Percentiles rank a stretch among this genome's conserved stretches.
These are phyloP conservation scores for Lentinula raphanica DNA, from an alignment of 768 basidiomycete genomes.

Conservation along the genomic window DNA sequence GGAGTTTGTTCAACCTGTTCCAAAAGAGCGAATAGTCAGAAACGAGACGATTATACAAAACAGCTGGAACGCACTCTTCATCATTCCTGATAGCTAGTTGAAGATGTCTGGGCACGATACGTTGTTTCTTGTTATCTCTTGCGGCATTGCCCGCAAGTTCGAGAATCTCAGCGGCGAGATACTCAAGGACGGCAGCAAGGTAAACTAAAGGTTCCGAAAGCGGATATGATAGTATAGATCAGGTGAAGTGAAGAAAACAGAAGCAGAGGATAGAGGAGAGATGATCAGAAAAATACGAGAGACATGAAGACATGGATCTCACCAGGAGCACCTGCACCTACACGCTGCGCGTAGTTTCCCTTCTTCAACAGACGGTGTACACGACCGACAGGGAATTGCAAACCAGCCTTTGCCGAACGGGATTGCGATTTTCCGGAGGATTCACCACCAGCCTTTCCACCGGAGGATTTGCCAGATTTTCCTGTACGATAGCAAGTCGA, in stretches of 20 bases:
- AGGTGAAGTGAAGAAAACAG: not conserved
- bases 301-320: not conserved
- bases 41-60: not conserved
- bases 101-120: conserved; percentile 74
- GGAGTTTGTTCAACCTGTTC: conserved; percentile 52
- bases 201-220: not conserved
- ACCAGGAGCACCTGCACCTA: conserved; percentile 15
- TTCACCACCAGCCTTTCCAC: conserved; percentile 13
- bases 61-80: conserved; percentile 41
- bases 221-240: not conserved
- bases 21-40: not conserved
- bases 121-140: conserved; percentile 68
- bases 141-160: conserved; percentile 56
- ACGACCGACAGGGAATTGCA: conserved; percentile 70
- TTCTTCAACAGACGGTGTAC: conserved; percentile 64
- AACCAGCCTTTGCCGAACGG: conserved; percentile 48
- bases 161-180: conserved; percentile 24
- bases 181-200: conserved; percentile 6
- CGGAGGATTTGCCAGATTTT: conserved; percentile 7
- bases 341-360: conserved; percentile 47
- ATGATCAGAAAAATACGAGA: not conserved
- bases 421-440: conserved; percentile 8
- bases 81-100: conserved; percentile 75
- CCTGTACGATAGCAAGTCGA: not conserved
- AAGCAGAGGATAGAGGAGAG: not conserved